These are phyloP conservation scores for Epichloe baconii DNA, from an alignment of 2,329 filamentous ascomycete species.

Conservation along the genomic window DNA sequence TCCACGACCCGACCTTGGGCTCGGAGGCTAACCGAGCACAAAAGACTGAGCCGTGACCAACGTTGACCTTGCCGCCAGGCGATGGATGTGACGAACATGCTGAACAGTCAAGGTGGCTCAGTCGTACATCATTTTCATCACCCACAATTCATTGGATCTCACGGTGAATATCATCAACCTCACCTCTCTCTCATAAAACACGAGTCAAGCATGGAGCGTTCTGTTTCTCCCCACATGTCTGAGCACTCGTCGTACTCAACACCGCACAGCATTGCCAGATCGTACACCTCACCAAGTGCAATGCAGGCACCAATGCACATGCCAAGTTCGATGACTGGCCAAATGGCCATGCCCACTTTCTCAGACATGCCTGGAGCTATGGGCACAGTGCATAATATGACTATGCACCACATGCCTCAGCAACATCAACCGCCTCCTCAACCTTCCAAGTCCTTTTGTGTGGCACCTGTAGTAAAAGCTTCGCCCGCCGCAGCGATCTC, in stretches of 20 bases:
- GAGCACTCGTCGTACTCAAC: slow-evolving; percentile 45
- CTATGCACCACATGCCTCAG: slow-evolving; percentile 25
- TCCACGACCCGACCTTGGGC: background rate
- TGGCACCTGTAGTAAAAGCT: slow-evolving; percentile 79
- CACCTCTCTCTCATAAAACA: slow-evolving; percentile 22
- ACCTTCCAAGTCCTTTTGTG: slow-evolving; percentile 68
- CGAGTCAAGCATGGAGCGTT: slow-evolving; percentile 35
- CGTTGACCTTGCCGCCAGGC: slow-evolving; percentile 33
- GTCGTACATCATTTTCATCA: slow-evolving; percentile 14
- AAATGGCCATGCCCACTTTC: slow-evolving; percentile 30
- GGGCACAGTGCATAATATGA: slow-evolving; percentile 23
- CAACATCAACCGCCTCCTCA: slow-evolving; percentile 21
- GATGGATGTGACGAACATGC: slow-evolving; percentile 40
- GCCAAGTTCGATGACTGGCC: slow-evolving; percentile 26
- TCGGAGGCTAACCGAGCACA: slow-evolving; percentile 4
- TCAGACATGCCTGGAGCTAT: slow-evolving; percentile 21
- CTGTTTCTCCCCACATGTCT: slow-evolving; percentile 45
- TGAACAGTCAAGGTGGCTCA: slow-evolving; percentile 34
- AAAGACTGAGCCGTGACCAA: slow-evolving; percentile 24
- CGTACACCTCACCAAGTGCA: slow-evolving; percentile 39
- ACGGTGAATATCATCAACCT: slow-evolving; percentile 19
- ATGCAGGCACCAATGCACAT: slow-evolving; percentile 39
- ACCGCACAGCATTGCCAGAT: slow-evolving; percentile 31
- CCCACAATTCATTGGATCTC: slow-evolving; percentile 17
- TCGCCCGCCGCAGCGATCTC: slow-evolving; percentile 85